Percentiles rank a stretch among this genome's conserved stretches.
These are phyloP conservation scores for Phaffia rhodozyma DNA, from an alignment of 1,284 basidiomycete species.

Conservation along the genomic window DNA sequence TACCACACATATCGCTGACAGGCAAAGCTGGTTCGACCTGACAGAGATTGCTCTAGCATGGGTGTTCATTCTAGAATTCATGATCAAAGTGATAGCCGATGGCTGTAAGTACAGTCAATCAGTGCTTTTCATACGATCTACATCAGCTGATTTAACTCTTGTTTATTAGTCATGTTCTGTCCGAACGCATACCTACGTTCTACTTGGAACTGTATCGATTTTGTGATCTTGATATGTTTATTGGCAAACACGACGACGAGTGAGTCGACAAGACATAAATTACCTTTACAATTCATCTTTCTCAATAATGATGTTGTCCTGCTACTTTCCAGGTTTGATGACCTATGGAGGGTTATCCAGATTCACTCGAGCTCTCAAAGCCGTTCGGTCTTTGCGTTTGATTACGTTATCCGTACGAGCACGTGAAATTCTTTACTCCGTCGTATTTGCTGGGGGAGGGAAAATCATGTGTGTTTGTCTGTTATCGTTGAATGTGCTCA, in stretches of 20 bases:
- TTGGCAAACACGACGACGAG: slow-evolving; percentile 64
- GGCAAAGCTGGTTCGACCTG: slow-evolving; percentile 75
- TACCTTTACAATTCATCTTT: no score
- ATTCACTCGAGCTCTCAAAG: slow-evolving; percentile 75
- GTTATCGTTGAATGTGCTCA: no score
- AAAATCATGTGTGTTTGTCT: no score
- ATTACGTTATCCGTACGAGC: slow-evolving; percentile 80
- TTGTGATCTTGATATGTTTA: slow-evolving; percentile 70
- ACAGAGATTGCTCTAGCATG: slow-evolving; percentile 49
- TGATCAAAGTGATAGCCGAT: slow-evolving; percentile 82
- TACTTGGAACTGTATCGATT: slow-evolving; percentile 87
- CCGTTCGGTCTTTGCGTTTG: slow-evolving; percentile 73
- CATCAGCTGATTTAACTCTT: background rate
- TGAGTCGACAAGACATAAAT: background rate
- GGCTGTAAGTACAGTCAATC: slow-evolving; percentile 42
- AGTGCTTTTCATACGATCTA: background rate
- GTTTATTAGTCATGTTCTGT: slow-evolving; percentile 51
- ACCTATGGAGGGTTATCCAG: slow-evolving; percentile 70
- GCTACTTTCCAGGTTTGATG: slow-evolving; percentile 42
- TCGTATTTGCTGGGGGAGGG: slow-evolving; percentile 72
- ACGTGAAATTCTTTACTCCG: slow-evolving; percentile 80
- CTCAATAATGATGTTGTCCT: background rate
- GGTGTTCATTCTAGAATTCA: slow-evolving; percentile 68
- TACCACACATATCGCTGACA: slow-evolving; percentile 28
- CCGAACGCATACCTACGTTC: slow-evolving; percentile 88